Evolutionary conservation across 2,329 filamentous ascomycete genomes (phyloP), one percentile per base, ranked within the genome.

Genomic region (Coniella lustricola): DNA sequence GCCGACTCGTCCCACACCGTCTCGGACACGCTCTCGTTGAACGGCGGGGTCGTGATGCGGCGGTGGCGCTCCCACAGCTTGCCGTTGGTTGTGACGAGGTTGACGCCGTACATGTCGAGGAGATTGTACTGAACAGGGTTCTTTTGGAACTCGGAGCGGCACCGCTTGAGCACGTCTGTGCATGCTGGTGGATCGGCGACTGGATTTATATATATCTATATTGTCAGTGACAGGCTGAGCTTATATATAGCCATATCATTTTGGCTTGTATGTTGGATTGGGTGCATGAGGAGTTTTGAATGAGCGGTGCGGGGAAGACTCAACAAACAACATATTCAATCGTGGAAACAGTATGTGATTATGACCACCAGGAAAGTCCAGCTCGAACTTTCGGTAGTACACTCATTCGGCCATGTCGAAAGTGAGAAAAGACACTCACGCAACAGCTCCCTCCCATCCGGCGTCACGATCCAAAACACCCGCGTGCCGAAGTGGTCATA

Each of bases 11-110:
- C 35, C 43, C 43, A 46, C 16, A 46, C 43, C 8, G 21, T 29
- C 43, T 46, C 34, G 43, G 34, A 38, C 7, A 46, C 22, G 10
- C 43, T 29, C 43, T 46, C 43, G 34, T 46, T 46, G 35, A 46
- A 46, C n/a, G 43, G 43, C 21, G 43, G 43, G 3, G 25, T 25
- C 4, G 43, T 46, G 16, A 38, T 31, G 14, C 31, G 35, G 34
- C 43, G 34, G 17, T 46, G 34, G 9, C 43, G 43, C 43, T 37
- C 43, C 43, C 43, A 46, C 16, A 17, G 12, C 16, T 31, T 38
- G 7, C 34, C 43, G 35, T 46, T 46, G n/a, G 43, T n/a, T 4
- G 43, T 46, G 34, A 38, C 43, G 9, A 46, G 34, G 7, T 39
- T 46, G n/a, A n/a, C 21, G 8, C 43, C 43, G 13, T 38, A 46